phyloP scores from a whole-genome alignment of 2,329 filamentous ascomycete genomes.

The Botrytis byssoidea region DNA sequence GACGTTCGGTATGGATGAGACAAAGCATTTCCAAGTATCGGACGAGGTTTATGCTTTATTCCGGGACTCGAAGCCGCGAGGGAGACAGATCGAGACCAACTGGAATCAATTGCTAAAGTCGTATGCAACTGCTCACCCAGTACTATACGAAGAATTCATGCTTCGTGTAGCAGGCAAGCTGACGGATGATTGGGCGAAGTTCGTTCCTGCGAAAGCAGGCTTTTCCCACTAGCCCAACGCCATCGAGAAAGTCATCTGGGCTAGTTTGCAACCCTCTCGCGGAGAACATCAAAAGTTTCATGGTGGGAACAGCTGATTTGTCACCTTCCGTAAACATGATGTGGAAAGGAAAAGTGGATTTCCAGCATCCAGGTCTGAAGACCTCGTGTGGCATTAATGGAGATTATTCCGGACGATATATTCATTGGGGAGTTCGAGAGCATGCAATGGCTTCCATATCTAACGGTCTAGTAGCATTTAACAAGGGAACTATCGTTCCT shows the following conservation, averaged over 20 bases:
- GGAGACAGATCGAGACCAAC: slow-evolving; percentile 45
- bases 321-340: slow-evolving; percentile 56
- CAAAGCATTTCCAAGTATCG: slow-evolving; percentile 40
- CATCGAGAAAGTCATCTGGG: slow-evolving; percentile 51
- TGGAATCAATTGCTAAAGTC: slow-evolving; percentile 47
- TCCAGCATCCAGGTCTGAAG: slow-evolving; percentile 45
- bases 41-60: slow-evolving; percentile 54
- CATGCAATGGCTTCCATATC: slow-evolving; percentile 60
- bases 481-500: slow-evolving; percentile 54
- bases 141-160: slow-evolving; percentile 50
- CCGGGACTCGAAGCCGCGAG: slow-evolving; percentile 45
- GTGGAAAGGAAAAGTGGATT: slow-evolving; percentile 52
- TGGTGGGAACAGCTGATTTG: slow-evolving; percentile 55
- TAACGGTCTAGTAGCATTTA: slow-evolving; percentile 59
- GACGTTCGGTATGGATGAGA: slow-evolving; percentile 43
- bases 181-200: slow-evolving; percentile 48
- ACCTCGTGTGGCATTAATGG: slow-evolving; percentile 53
- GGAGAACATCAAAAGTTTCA: slow-evolving; percentile 47
- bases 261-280: slow-evolving; percentile 52
- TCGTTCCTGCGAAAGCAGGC: slow-evolving; percentile 44
- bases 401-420: slow-evolving; percentile 53
- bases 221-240: slow-evolving; percentile 49
- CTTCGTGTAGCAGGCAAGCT: slow-evolving; percentile 49
- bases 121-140: slow-evolving; percentile 48
- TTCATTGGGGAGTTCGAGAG: slow-evolving; percentile 60